Base-by-base conservation (phyloP, 2,329 filamentous ascomycete species). In the Helminthosporium solani region DNA sequence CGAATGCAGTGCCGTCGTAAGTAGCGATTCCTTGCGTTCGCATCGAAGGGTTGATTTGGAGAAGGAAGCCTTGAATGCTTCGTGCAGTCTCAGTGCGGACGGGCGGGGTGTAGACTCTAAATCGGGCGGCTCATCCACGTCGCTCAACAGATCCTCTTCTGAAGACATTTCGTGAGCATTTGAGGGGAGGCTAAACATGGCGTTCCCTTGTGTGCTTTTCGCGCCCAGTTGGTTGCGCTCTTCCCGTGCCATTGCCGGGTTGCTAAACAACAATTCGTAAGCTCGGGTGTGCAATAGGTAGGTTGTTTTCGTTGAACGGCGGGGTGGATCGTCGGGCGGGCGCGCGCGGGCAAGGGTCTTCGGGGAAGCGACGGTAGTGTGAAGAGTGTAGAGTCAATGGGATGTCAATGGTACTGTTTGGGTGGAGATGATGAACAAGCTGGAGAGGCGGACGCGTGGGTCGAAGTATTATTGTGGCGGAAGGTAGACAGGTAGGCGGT, bases 61-160 rank as follows among this genome's bases (percentile, higher is more conserved):
- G 58, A 80, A 80, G 45, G 61, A 70, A 46, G 56, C 52, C 57
- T 50, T 61, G 28, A 12, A 31, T 14, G 28, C 7, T 74, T 57
- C 50, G 25, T 58, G 59, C n/a, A 73, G 59, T n/a, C 55, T 58
- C 23, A 69, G 46, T 6, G 64, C 60, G 41, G 68, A 70, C 21
- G 67, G 63, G 78, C 73, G 39, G 65, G 66, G 41, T 71, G 77
- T 69, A 74, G 76, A 61, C 70, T 71, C 66, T 75, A 83, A 69
- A 73, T 96, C 91, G 60, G 91, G 90, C 40, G 91, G 91, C 71
- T 97, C 92, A 70, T 97, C 92, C 40, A 85, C 79, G 62, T 96
- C 92, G 54, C 87, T 81, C 47, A 78, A 74, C 57, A 84, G 69
- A 46, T 96, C 90, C 48, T 84, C 81, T 41, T 83, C 81, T 33